Conservation (phyloP, 1,284 basidiomycete genomes). For the Rhodotorula mucilaginosa region DNA sequence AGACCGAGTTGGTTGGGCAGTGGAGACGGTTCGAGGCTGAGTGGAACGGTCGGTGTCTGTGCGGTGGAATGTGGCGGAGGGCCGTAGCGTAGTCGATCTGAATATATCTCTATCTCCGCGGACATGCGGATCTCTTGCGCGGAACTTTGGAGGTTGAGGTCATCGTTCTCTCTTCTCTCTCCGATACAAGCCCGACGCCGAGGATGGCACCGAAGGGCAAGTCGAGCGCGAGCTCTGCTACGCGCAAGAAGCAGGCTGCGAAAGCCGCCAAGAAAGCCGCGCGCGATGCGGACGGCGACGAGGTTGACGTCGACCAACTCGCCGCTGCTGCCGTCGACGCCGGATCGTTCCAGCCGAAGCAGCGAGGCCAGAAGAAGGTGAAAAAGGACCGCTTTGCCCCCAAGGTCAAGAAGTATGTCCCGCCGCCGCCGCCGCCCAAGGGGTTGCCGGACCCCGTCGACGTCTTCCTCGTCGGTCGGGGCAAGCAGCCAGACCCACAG, state of each 20-base stretch:
- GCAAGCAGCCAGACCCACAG: constrained; percentile 61
- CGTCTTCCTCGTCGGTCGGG: constrained; percentile 59
- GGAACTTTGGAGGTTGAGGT: background rate
- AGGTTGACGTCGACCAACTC: background rate
- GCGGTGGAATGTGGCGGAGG: constrained; percentile 20
- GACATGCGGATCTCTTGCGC: too few relatives aligned
- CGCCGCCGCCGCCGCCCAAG: constrained; percentile 79
- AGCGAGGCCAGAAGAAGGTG: constrained; percentile 48
- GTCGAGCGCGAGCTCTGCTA: constrained; percentile 56
- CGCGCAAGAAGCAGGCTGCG: constrained; percentile 75
- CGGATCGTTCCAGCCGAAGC: background rate
- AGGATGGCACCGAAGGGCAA: constrained; percentile 31
- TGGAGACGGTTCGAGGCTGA: constrained; percentile 9
- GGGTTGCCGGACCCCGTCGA: constrained; percentile 87
- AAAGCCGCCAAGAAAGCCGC: constrained; percentile 57
- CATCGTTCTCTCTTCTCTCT: constrained; percentile 2
- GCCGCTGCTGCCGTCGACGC: background rate
- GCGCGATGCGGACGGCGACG: constrained; percentile 36
- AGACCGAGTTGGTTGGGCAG: background rate
- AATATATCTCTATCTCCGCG: background rate
- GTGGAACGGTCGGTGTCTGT: constrained; percentile 22
- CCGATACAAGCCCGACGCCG: background rate
- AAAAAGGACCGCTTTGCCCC: constrained; percentile 55
- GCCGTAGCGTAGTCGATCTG: background rate
- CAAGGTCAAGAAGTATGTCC: constrained; percentile 73